Evolutionary conservation across 2,329 filamentous ascomycete species (phyloP).

Genomic region (Cytospora mali): DNA sequence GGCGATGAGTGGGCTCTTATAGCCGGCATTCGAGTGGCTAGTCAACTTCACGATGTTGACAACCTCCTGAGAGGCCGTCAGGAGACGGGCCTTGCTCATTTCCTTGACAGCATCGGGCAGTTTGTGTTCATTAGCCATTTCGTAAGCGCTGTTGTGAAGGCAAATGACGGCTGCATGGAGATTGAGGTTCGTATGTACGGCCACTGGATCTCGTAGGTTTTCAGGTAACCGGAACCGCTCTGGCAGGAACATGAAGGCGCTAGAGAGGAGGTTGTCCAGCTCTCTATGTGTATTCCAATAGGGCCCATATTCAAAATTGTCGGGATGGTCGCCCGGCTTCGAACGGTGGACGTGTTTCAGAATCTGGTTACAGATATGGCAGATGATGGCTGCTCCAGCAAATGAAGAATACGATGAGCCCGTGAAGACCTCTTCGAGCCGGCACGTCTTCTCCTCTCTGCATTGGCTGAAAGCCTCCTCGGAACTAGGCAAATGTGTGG

Average conservation of each 20-base stretch:
- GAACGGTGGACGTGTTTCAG: constrained; percentile 78
- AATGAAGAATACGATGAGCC: constrained; percentile 69
- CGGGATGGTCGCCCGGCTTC: constrained; percentile 68
- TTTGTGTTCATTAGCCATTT: constrained; percentile 75
- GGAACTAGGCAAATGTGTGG: constrained; percentile 77
- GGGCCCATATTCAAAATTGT: constrained; percentile 71
- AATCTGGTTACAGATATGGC: constrained; percentile 79
- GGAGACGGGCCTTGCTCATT: constrained; percentile 72
- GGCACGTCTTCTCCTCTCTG: constrained; percentile 62
- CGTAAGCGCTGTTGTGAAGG: constrained; percentile 84
- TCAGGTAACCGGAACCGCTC: constrained; percentile 71
- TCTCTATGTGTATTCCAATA: constrained; percentile 87
- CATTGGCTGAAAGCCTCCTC: constrained; percentile 76
- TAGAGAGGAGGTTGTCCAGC: constrained; percentile 79
- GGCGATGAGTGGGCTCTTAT: constrained; percentile 75
- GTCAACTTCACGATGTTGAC: constrained; percentile 81
- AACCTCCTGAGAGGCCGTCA: constrained; percentile 82
- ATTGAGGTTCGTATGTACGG: constrained; percentile 84
- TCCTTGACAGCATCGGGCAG: constrained; percentile 66
- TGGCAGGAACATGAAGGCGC: constrained; percentile 77
- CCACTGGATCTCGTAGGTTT: constrained; percentile 68
- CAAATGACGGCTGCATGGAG: constrained; percentile 87
- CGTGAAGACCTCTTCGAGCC: constrained; percentile 65
- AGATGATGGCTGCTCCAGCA: constrained; percentile 71
- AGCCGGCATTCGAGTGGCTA: constrained; percentile 67